Percentiles rank a stretch among this genome's conserved stretches.
These are phyloP conservation scores for Marasmius tenuissimus DNA, from an alignment of 1,284 basidiomycete genomes.

Conservation along the genomic window DNA sequence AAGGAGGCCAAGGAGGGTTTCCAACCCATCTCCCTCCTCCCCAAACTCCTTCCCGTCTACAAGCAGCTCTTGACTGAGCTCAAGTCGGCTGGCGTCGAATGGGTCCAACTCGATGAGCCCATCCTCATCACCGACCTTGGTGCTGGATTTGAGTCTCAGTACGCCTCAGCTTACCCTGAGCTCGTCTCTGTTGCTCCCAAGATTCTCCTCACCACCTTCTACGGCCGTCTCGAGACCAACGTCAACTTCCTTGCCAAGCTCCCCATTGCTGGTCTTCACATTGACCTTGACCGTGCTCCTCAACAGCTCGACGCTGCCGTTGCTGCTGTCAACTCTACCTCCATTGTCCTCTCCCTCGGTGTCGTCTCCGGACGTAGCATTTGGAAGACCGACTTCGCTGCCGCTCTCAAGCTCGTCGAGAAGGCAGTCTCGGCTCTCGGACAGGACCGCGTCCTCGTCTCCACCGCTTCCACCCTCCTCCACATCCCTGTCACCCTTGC, in stretches of 20 bases:
- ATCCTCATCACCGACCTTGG: constrained; percentile 92
- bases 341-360: constrained; percentile 89
- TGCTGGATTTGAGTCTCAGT: constrained; percentile 80
- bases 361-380: constrained; percentile 99
- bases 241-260: constrained; percentile 90
- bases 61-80: constrained; percentile 89
- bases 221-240: constrained; percentile 94
- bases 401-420: constrained; percentile 82
- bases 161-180: constrained; percentile 79
- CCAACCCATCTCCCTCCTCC: constrained; percentile 88
- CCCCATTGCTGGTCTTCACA: constrained; percentile 92
- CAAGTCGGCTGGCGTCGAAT: constrained; percentile 90
- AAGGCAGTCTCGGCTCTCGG: constrained; percentile 85
- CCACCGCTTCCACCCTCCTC: constrained; percentile 96
- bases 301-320: constrained; percentile 87
- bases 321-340: constrained; percentile 81
- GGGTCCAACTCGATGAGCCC: constrained; percentile 98
- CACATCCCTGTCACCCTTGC: constrained; percentile 97
- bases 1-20: constrained; percentile 88
- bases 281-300: constrained; percentile 95
- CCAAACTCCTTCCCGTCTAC: constrained; percentile 92
- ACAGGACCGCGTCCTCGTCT: constrained; percentile 87
- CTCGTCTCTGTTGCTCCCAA: constrained; percentile 86
- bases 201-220: constrained; percentile 95
- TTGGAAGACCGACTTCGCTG: constrained; percentile 97